Conservation (phyloP, 495 filamentous ascomycete species). For the Penicillium paxilli region DNA sequence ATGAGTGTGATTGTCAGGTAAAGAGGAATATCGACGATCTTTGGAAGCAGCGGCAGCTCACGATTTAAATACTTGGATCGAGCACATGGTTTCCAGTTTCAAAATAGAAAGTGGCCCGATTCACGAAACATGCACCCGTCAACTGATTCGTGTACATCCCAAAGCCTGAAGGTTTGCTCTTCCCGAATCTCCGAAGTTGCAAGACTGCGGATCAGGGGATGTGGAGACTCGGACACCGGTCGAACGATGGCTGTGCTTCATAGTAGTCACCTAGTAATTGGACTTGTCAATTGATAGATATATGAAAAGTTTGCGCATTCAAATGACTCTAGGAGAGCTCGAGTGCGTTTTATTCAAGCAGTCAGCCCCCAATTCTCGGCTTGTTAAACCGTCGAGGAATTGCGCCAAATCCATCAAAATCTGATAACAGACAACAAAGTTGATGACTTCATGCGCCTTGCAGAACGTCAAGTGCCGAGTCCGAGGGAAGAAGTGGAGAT, state of each 20-base stretch:
- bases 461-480: too few relatives aligned
- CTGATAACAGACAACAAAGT: neutral
- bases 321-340: too few relatives aligned
- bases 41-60: neutral
- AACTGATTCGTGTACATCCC: neutral
- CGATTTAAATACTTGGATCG: neutral
- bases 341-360: neutral
- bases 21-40: neutral
- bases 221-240: conserved; percentile 1
- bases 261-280: neutral
- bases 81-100: neutral
- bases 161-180: neutral
- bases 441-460: neutral
- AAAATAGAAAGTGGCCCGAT: neutral
- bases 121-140: neutral
- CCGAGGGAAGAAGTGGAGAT: neutral
- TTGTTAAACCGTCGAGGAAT: neutral
- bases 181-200: conserved; percentile 3
- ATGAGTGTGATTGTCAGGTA: too few relatives aligned
- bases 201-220: neutral
- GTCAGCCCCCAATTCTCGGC: neutral
- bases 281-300: too few relatives aligned
- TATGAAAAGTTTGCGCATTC: too few relatives aligned
- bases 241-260: neutral
- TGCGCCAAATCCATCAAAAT: neutral